A percentile compares a stretch with the other conserved stretches of the same genome.
Conservation (phyloP, 164 flowering plant species). For the Umbellularia californica region DNA sequence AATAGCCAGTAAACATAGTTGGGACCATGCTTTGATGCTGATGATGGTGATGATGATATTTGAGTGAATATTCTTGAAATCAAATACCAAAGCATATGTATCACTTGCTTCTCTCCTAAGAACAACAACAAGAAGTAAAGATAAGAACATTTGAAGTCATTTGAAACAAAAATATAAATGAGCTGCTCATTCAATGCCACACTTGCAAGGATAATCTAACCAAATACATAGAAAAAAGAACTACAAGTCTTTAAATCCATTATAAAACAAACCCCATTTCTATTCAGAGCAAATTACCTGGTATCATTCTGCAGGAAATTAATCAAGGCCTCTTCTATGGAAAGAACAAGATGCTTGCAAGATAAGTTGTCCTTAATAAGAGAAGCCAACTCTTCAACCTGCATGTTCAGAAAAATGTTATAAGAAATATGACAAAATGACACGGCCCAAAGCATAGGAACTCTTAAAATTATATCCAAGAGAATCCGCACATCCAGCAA, state of each 20-base stretch:
- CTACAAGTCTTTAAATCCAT: not conserved
- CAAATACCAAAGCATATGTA: not conserved
- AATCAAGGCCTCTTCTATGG: slow-evolving; percentile 68
- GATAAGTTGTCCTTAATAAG: slow-evolving; percentile 75
- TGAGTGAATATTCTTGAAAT: not conserved
- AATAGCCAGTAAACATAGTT: too few relatives aligned
- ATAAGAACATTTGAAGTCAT: not conserved
- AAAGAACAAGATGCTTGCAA: slow-evolving; percentile 79
- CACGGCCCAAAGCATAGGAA: too few relatives aligned
- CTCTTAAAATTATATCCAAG: too few relatives aligned
- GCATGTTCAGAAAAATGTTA: slow-evolving; percentile 9
- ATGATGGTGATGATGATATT: too few relatives aligned
- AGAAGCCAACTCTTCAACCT: slow-evolving; percentile 90
- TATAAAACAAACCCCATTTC: not conserved
- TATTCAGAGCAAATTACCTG: slow-evolving; percentile 35
- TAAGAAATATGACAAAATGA: not conserved
- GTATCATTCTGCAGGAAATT: slow-evolving; percentile 61
- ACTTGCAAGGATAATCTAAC: not conserved
- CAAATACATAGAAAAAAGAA: not conserved
- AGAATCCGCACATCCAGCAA: too few relatives aligned
- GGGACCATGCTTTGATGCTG: too few relatives aligned
- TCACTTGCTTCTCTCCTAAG: too few relatives aligned
- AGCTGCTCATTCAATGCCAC: not conserved
- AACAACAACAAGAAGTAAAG: not conserved
- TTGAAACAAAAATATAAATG: not conserved